Base-by-base conservation (phyloP, 108 stramenopile genomes). In the Schizochytrium sp. region DNA sequence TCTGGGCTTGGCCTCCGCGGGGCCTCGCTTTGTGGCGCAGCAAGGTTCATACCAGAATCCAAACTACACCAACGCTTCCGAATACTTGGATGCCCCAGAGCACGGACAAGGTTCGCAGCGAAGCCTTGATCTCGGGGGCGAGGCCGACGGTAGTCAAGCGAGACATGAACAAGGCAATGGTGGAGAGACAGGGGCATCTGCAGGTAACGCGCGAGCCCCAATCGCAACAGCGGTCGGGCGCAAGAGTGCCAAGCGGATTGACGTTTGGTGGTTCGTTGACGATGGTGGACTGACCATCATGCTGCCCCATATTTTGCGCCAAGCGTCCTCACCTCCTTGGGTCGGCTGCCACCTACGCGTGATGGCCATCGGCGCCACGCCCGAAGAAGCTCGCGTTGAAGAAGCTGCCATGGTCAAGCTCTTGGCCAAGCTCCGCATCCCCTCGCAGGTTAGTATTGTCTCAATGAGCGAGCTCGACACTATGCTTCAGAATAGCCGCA, bases 231-330 rank as follows among this genome's bases (percentile, higher is more conserved):
- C 55, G 1, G 14, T 69, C 41, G 63, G 63, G 8, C 76, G 76
- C 1, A 83, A 83, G 28, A 53, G 48, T 18, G 87, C 16, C 2
- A 41, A 34, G 87, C 58, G 87, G 5, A 87, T 89, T 44, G 89
- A 89, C 60, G 89, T 89, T 8, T 87, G 72, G 83, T 89, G 89
- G 89, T 83, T 89, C 2, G 76, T 58, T 5, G 89, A 89, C 60
- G 89, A 89, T 60, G 89, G 89, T 48, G 89, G 89, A 18, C 58
- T 89, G 16, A 45, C 89, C 16, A 60, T 89, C 29, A 44, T 89
- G 83, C 25, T 89, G 44, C 87, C 89, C 29, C 76, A 57, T 28
- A 72, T 89, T 2, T 51, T 89, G 55, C 71, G 47, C 0, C 88
- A 76, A 71, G 57, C 48, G 6, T 53, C 45, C 16, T 83, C 76